Evolutionary conservation across 2,329 filamentous ascomycete genomes (phyloP), one percentile per base, ranked within the genome.

Genomic region (Aspergillus sp.): DNA sequence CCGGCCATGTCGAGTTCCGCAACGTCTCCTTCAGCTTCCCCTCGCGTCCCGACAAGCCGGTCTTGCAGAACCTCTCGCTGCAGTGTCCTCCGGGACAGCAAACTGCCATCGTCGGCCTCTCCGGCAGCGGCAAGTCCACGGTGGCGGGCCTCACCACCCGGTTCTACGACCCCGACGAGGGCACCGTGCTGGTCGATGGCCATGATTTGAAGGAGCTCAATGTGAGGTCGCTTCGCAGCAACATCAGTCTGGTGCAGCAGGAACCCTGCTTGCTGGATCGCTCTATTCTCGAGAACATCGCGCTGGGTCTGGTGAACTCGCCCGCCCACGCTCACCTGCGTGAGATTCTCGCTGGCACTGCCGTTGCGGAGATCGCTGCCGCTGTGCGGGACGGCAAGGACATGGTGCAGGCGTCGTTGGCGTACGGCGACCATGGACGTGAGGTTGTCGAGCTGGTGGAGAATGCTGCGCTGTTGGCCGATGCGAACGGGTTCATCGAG

Each of bases 181-280:
- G 73, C 10, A 54, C 54, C 3, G 71, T 76, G 11, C 59, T 58
- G 5, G 63, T 76, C 19, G 73, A 75, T 56, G 70, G 67, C 5
- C 61, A 66, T 31, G 59, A 69, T 31, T 63, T 75, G 44, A 60
- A 65, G n/a, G 56, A 67, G 13, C 53, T 74, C 4, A 71, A 71
- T 32, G 47, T 66, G 10, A 47, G 56, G 5, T 61, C 55, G 56
- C 38, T 66, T 29, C 53, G 66, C 44, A 47, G 50, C 14, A 40
- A 58, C 5, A 34, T 62, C 14, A 32, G 57, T 7, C 54, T 62
- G 17, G 58, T 62, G 3, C 58, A 66, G 46, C 58, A 96, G 67
- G 91, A 96, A 64, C 89, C 91, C 1, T 86, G 88, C 0, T 78
- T 96, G 0, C 96, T 96, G 67, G 84, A 85, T 48, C 90, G 87